Base-by-base conservation (phyloP, 768 basidiomycete species). In the Paxillus ammoniavirescens region DNA sequence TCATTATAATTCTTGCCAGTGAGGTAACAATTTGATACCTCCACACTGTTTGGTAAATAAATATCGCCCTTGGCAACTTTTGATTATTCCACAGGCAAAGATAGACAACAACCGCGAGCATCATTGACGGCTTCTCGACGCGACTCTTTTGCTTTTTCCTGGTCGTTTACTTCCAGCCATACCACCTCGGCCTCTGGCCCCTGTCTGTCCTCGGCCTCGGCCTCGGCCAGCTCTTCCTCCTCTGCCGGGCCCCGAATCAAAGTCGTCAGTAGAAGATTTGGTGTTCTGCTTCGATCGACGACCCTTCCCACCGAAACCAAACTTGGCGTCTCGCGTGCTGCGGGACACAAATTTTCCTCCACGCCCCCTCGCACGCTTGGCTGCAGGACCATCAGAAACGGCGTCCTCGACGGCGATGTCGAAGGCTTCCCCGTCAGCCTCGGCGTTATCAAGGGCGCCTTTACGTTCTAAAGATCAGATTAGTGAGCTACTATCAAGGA, bases 381-480 rank as follows among this genome's bases (percentile, higher is more conserved):
- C 77, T 5, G 76, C 65, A 10, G 88, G 87, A 13, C 82, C 82
- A 61, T 89, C 86, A 28, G 86, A 72, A 61, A 95, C 84, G 9
- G 92, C 93, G 54, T 96, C 91, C 67, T 98, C 93, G 35, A 97
- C 84, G 0, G 89, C 88, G 54, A 98, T 80, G 63, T 95, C 93
- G 64, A 97, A 97, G 28, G 82, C 87, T 5, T 78, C 80, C 50
- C 69, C 67, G 14, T 77, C 82, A 15, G 69, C 77, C 43, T 78
- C 75, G 9, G 79, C 76, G 35, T 82, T 83, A 60, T 92, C 88
- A 61, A 92, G 72, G 37, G 86, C 82, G 54, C 89, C 92, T 67
- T 89, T 91, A 62, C 89, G 84, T 79, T 96, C 93, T 96, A 42
- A 13, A 42, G 23, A 46, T 31, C 7, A 42, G 53, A 49, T 44